phyloP scores from a whole-genome alignment of 2,329 filamentous ascomycete genomes.

The Cryphonectria nitschkei region DNA sequence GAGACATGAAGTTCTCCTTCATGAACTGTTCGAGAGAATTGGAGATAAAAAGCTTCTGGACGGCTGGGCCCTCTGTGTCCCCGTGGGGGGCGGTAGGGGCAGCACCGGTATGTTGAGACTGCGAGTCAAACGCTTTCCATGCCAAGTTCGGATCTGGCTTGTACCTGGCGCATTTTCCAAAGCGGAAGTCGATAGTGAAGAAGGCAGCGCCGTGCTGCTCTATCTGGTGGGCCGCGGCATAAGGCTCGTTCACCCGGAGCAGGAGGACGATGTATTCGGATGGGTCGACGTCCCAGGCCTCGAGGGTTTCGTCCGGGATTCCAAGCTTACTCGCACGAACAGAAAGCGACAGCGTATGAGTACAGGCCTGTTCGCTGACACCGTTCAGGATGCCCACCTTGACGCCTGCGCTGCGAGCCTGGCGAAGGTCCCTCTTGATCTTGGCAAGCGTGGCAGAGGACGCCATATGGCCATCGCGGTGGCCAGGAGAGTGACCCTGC shows the following conservation, averaged over 20 bases:
- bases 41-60: constrained; percentile 70
- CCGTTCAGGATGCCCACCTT: constrained; percentile 66
- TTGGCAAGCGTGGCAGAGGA: constrained; percentile 33
- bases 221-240: constrained; percentile 62
- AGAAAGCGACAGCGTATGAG: constrained; percentile 66
- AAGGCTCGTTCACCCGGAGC: constrained; percentile 65
- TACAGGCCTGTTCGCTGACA: constrained; percentile 44
- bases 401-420: constrained; percentile 68
- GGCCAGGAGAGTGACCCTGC: not conserved
- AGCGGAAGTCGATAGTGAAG: constrained; percentile 58
- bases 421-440: constrained; percentile 64
- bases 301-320: constrained; percentile 73
- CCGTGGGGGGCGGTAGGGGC: not conserved
- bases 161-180: constrained; percentile 72
- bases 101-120: not conserved
- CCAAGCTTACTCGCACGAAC: constrained; percentile 70
- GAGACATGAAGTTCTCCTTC: constrained; percentile 63
- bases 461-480: constrained; percentile 27
- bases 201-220: constrained; percentile 44
- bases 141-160: constrained; percentile 64
- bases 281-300: constrained; percentile 73
- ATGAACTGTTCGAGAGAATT: constrained; percentile 71
- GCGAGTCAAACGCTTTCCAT: constrained; percentile 38
- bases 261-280: constrained; percentile 75
- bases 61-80: constrained; percentile 30